Evolutionary conservation across 257 asterid genomes (phyloP).

Genomic region (Ballota nigra): DNA sequence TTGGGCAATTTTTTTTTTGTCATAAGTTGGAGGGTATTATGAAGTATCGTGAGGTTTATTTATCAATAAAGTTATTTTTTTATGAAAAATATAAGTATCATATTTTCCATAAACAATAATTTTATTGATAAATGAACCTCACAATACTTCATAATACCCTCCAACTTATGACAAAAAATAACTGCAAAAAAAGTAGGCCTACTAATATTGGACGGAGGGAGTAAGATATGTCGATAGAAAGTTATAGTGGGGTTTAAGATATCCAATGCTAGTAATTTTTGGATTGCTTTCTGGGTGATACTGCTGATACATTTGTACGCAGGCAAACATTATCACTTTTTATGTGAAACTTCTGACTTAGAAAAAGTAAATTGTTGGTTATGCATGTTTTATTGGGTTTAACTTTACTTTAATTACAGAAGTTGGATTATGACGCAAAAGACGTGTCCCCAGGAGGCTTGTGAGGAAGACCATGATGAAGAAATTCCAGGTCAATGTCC

Average conservation of each 20-base stretch:
- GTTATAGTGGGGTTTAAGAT: not conserved
- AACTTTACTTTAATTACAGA: constrained; percentile 37
- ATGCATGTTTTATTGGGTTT: constrained; percentile 18
- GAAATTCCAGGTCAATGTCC: constrained; percentile 61
- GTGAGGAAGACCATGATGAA: constrained; percentile 36
- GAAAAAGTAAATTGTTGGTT: not conserved
- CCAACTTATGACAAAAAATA: too few relatives aligned
- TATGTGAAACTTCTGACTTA: too few relatives aligned
- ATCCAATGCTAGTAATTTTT: not conserved
- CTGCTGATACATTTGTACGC: not conserved
- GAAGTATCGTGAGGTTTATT: too few relatives aligned
- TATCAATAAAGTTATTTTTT: too few relatives aligned
- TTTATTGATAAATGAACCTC: too few relatives aligned
- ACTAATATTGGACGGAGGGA: too few relatives aligned
- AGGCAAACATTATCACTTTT: not conserved
- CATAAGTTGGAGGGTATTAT: too few relatives aligned
- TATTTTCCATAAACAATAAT: too few relatives aligned
- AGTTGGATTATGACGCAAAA: constrained; percentile 65
- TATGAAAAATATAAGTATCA: too few relatives aligned
- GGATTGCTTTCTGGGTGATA: not conserved
- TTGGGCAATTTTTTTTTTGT: too few relatives aligned
- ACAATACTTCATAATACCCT: too few relatives aligned
- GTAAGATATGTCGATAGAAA: not conserved
- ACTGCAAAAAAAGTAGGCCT: too few relatives aligned
- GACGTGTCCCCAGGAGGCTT: constrained; percentile 37